phyloP scores from a whole-genome alignment of 345 rosid species.

The Moricandia moricandioides region DNA sequence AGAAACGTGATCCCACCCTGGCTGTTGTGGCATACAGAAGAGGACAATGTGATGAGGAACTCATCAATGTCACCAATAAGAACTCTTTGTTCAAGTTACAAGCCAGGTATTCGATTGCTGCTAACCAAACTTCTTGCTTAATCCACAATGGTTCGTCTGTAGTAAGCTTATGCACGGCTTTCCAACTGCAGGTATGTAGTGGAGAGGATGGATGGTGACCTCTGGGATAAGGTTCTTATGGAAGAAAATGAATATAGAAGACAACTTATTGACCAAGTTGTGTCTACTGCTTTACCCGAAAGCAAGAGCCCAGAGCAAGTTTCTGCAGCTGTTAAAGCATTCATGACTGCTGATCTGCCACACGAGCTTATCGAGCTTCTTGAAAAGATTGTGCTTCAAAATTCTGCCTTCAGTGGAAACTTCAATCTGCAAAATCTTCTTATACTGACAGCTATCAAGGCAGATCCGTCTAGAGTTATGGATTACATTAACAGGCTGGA shows the following conservation, averaged over 20 bases:
- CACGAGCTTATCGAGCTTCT: slow-evolving; percentile 86
- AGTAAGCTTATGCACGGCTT: slow-evolving; percentile 30
- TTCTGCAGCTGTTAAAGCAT: slow-evolving; percentile 87
- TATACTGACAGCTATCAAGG: slow-evolving; percentile 92
- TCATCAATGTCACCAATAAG: slow-evolving; percentile 94
- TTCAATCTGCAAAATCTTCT: slow-evolving; percentile 96
- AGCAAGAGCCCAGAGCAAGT: slow-evolving; percentile 94
- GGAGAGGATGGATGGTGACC: slow-evolving; percentile 26
- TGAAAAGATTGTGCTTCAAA: slow-evolving; percentile 97
- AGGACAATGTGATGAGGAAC: slow-evolving; percentile 98
- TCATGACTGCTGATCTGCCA: slow-evolving; percentile 83
- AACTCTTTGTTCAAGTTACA: slow-evolving; percentile 96
- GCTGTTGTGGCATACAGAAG: slow-evolving; percentile 98
- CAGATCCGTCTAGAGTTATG: slow-evolving; percentile 98
- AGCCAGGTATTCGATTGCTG: slow-evolving; percentile 71
- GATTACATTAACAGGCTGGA: slow-evolving; percentile 94
- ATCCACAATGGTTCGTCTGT: slow-evolving; percentile 16
- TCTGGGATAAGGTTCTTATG: slow-evolving; percentile 97
- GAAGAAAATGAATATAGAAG: slow-evolving; percentile 90
- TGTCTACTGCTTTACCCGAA: slow-evolving; percentile 21
- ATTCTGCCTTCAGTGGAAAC: slow-evolving; percentile 99
- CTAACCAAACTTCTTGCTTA: slow-evolving; percentile 11
- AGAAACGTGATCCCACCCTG: slow-evolving; percentile 98
- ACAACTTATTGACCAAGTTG: slow-evolving; percentile 37
- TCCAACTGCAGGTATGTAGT: not conserved